A percentile compares a stretch with the other conserved stretches of the same genome.
phyloP scores from a whole-genome alignment of 2,329 filamentous ascomycete genomes.

The Bipolaris bicolor region DNA sequence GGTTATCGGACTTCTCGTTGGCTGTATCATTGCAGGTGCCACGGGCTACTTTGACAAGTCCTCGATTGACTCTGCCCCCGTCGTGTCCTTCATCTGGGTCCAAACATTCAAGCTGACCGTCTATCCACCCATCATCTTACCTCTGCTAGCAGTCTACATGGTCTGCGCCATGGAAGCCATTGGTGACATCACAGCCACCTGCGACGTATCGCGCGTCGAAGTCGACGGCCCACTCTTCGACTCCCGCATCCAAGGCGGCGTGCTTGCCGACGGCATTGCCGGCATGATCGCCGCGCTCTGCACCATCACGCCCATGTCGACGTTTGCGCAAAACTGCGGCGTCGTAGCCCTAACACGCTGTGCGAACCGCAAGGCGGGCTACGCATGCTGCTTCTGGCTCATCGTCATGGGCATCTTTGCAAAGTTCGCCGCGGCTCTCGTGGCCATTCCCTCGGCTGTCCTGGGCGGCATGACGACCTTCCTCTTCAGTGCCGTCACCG shows the following conservation, averaged over 20 bases:
- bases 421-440: conserved; percentile 81
- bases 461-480: conserved; percentile 70
- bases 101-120: conserved; percentile 75
- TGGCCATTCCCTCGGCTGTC: conserved; percentile 69
- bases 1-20: conserved; percentile 73
- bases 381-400: conserved; percentile 77
- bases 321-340: conserved; percentile 40
- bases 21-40: conserved; percentile 79
- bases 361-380: conserved; percentile 80
- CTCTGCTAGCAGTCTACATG: conserved; percentile 67
- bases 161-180: conserved; percentile 81
- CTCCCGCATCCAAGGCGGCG: conserved; percentile 77
- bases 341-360: conserved; percentile 77
- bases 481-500: conserved; percentile 76
- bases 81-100: conserved; percentile 78
- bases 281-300: conserved; percentile 76
- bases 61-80: conserved; percentile 74
- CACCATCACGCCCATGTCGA: conserved; percentile 80
- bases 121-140: conserved; percentile 76
- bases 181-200: conserved; percentile 80
- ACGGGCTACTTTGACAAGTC: conserved; percentile 78
- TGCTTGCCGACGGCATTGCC: conserved; percentile 78
- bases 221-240: conserved; percentile 75
- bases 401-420: conserved; percentile 81
- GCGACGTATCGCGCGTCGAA: conserved; percentile 77